Base-by-base conservation (phyloP, 2,329 filamentous ascomycete genomes). In the Colletotrichum tropicicola region DNA sequence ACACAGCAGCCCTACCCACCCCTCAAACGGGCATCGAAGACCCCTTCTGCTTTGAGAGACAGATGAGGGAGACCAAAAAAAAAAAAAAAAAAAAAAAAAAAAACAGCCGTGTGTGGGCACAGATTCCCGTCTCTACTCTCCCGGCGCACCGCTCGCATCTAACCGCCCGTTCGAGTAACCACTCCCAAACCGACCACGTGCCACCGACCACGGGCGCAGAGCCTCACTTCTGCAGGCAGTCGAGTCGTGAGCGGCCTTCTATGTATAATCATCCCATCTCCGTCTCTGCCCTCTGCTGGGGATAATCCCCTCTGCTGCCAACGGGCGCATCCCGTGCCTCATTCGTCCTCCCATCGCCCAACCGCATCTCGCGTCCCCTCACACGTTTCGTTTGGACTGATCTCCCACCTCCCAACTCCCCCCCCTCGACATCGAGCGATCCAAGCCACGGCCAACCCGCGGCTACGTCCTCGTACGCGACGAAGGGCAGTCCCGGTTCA, bases 371-470 rank as follows among this genome's bases (percentile, higher is more conserved):
- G 45, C 12, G 30, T n/a, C n/a, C 25, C 57, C 57, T 55, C 61
- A 66, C 59, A 66, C 21, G 63, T 63, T 66, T 66, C 47, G 63
- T 66, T 66, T 66, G 58, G 51, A 62, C 63, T 66, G 63, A 66
- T 66, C 45, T 65, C n/a, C 10, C 21, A 21, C 10, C 4, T n/a
- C 2, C 28, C 25, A 28, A n/a, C 35, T 51, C 15, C 35, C 12
- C 15, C 19, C 23, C 17, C 19, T n/a, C 27, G 19, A 19, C 13
- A 47, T 3, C 8, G n/a, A 17, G 25, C 28, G 48, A 54, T 48
- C 51, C 58, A 56, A 66, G 51, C 37, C 52, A 39, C 19, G 39
- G 44, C 32, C 9, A 49, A 23, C 27, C 54, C 52, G 35, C n/a
- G n/a, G n/a, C n/a, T n/a, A n/a, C n/a, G n/a, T n/a, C n/a, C n/a